phyloP scores from a whole-genome alignment of 495 filamentous ascomycete species.

The Penicillium parvum region DNA sequence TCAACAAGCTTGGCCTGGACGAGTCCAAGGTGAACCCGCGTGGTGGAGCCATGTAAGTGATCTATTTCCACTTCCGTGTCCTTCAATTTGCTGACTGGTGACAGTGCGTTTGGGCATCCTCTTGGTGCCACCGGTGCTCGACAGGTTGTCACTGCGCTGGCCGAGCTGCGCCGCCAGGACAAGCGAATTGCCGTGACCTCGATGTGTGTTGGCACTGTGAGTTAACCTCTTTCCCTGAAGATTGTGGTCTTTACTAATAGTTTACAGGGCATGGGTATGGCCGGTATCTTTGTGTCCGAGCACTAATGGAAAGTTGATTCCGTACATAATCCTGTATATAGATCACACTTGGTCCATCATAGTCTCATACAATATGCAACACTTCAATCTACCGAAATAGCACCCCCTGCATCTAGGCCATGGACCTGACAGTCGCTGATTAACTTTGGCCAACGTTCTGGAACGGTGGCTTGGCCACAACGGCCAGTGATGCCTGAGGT shows the following conservation, averaged over 20 bases:
- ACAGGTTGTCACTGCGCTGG: slow-evolving; percentile 80
- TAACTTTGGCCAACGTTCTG: background rate
- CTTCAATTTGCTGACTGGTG: slow-evolving; percentile 1
- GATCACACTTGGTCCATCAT: background rate
- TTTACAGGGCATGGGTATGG: slow-evolving; percentile 52
- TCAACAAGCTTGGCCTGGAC: slow-evolving; percentile 70
- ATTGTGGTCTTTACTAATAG: slow-evolving; percentile 6
- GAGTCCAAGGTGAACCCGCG: slow-evolving; percentile 83
- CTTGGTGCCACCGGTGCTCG: slow-evolving; percentile 73
- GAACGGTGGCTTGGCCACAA: slow-evolving; percentile 2
- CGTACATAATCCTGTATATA: slow-evolving; percentile 8
- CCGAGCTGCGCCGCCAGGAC: slow-evolving; percentile 68
- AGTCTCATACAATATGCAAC: slow-evolving; percentile 1
- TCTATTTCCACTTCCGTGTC: background rate
- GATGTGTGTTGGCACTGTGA: slow-evolving; percentile 81
- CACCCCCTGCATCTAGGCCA: too few species aligned
- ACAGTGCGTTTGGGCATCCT: slow-evolving; percentile 71
- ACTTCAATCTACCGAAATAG: background rate
- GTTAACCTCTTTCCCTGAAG: slow-evolving; percentile 7
- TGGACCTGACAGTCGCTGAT: background rate
- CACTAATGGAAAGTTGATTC: slow-evolving; percentile 22
- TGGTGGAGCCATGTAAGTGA: slow-evolving; percentile 64
- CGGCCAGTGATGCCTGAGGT: background rate
- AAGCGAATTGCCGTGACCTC: slow-evolving; percentile 79
- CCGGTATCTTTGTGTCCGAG: slow-evolving; percentile 51